Base-by-base conservation (phyloP, 2,329 filamentous ascomycete genomes). In the Ophiostoma perfectum region DNA sequence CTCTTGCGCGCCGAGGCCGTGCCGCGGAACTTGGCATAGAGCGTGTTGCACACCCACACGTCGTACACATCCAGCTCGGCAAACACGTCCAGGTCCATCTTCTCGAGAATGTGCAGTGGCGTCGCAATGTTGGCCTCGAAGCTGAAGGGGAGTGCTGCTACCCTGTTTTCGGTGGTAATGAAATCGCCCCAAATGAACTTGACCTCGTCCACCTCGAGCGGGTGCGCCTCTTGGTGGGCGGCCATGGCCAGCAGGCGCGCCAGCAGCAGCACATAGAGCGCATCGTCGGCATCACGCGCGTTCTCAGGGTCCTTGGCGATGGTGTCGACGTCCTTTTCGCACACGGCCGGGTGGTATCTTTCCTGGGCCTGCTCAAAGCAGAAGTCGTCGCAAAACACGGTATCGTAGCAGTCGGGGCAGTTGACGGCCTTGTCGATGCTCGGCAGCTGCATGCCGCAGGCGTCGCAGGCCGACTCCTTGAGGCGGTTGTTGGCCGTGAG, bases 21-120 rank as follows among this genome's bases (percentile, higher is more conserved):
- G 66, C 92, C 95, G 38, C 95, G 87, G 77, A 97, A 96, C 77
- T 98, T 98, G 72, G 91, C 88, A 77, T 94, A 96, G 5, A 97
- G 83, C 0, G 93, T 97, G 78, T 98, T 97, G 75, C 96, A 85
- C 16, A 97, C 84, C 91, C 91, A 95, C 6, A 90, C 78, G 73
- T 93, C 90, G 76, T 90, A 88, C 38, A 81, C 78, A 8, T 79
- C 78, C 4, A 88, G 77, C 0, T 79, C 79, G 14, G 80, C 81
- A 76, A 89, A 94, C 66, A 93, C 88, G 75, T 94, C 89, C 68
- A 94, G 82, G 72, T 93, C 90, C 89, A 95, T 92, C 78, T 92
- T 92, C 76, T 93, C 90, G 16, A 95, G 83, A 44, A 94, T 83
- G 75, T 93, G 90, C 5, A 94, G 82, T 0, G 91, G 91, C 2